phyloP scores from a whole-genome alignment of 306 rosid genomes.

The Vigna reflexopilosa region DNA sequence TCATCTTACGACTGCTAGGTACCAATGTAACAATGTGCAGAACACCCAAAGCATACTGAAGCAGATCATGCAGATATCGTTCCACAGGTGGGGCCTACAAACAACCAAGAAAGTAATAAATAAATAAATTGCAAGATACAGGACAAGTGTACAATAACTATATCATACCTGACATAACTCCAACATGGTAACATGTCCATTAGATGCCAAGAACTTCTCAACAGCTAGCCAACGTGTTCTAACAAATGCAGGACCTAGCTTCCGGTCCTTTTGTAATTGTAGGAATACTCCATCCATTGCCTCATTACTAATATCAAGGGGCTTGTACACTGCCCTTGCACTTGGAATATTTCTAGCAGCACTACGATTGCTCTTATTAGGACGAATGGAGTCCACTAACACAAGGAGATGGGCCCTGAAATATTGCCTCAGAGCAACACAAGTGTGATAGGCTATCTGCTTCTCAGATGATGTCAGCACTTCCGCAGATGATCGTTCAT shows the following conservation, averaged over 20 bases:
- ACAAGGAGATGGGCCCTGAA: slow-evolving; percentile 94
- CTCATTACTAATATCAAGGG: slow-evolving; percentile 90
- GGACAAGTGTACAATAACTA: slow-evolving; percentile 15
- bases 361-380: slow-evolving; percentile 85
- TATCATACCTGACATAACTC: slow-evolving; percentile 92
- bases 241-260: slow-evolving; percentile 93
- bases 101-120: slow-evolving; percentile 33
- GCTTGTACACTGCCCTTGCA: slow-evolving; percentile 92
- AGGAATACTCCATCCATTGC: slow-evolving; percentile 87
- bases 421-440: slow-evolving; percentile 93
- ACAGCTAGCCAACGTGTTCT: slow-evolving; percentile 90
- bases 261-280: slow-evolving; percentile 94
- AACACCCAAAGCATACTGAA: slow-evolving; percentile 96
- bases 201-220: slow-evolving; percentile 78
- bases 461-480: slow-evolving; percentile 93
- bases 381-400: slow-evolving; percentile 91
- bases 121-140: slow-evolving; percentile 16
- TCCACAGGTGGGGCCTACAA: slow-evolving; percentile 96
- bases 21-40: slow-evolving; percentile 92
- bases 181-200: slow-evolving; percentile 90
- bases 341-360: slow-evolving; percentile 82
- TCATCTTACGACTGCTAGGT: slow-evolving; percentile 93
- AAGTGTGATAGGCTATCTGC: slow-evolving; percentile 94
- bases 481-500: slow-evolving; percentile 87
- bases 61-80: slow-evolving; percentile 93